Base-by-base conservation (phyloP, 306 rosid species). In the Carpinus viminea region DNA sequence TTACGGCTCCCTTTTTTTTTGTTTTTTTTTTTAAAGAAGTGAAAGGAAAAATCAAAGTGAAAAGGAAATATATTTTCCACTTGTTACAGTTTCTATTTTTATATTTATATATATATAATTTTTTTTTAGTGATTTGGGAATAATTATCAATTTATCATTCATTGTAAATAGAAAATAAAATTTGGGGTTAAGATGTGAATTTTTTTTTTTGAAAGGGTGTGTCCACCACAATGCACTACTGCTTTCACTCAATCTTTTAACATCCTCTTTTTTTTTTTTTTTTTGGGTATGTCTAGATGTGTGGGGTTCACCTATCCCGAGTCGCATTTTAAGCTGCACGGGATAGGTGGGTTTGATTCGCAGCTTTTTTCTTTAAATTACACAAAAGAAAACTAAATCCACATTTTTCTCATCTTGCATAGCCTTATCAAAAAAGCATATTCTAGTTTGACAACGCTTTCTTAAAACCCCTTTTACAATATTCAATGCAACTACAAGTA, bases 151-250 rank as follows among this genome's bases (percentile, higher is more conserved):
- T n/a, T 24, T 74, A 66, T 81, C 80, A 43, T 73, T 59, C 6
- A 28, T 77, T 85, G 78, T 74, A 78, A 56, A 56, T 43, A 54
- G 55, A 54, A 74, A 28, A 18, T 6, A 68, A 50, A 64, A 46
- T 4, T 13, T 0, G 64, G 57, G 43, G 20, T 13, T 18, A 84
- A 56, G 28, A 41, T 79, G 51, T n/a, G 8, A 36, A 70, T 2
- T 18, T 18, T 66, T 38, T 5, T 18, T 18, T 8, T 10, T 66
- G 10, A 66, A n/a, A n/a, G n/a, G n/a, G n/a, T n/a, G n/a, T 41
- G 60, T 78, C 72, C 81, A 7, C 16, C 17, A 3, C 15, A 15
- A 11, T 36, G 53, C 34, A 59, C 75, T 76, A 26, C 41, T 47
- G 60, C 34, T 61, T 53, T 38, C 31, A 38, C 52, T 6, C 34